Conservation (phyloP, 2,329 filamentous ascomycete species). For the Diaporthe destruens region DNA sequence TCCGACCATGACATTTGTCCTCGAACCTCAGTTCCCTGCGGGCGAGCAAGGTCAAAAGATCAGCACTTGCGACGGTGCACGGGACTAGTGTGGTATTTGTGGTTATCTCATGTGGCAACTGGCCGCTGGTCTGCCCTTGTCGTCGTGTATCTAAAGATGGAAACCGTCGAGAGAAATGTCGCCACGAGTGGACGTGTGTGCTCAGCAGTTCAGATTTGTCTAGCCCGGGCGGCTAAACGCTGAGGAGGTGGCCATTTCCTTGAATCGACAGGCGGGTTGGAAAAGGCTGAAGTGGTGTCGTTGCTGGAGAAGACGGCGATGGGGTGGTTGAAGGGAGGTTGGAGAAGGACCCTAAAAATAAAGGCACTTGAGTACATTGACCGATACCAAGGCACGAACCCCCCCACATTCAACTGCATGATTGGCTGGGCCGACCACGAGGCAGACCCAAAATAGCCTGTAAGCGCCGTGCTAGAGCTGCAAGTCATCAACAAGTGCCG, state of each 20-base stretch:
- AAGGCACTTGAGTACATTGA: background rate
- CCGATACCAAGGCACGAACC: background rate
- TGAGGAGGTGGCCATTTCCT: conserved; percentile 1
- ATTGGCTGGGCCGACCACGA: conserved; percentile 18
- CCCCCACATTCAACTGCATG: background rate
- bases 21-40: background rate
- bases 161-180: background rate
- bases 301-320: background rate
- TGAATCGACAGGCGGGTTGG: background rate
- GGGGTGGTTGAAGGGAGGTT: background rate
- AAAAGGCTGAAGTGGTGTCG: background rate
- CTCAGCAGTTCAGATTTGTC: background rate
- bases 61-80: too few species aligned
- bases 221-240: conserved; percentile 23
- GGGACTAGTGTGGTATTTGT: too few species aligned
- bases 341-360: conserved; percentile 12
- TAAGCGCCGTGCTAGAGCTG: conserved; percentile 34
- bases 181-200: conserved; percentile 14
- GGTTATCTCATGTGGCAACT: background rate
- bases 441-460: conserved; percentile 24
- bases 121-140: conserved; percentile 5
- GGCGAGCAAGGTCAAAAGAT: too few species aligned
- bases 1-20: background rate
- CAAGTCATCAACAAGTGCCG: conserved; percentile 32
- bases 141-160: conserved; percentile 18